Conservation (phyloP, 2,329 filamentous ascomycete species). For the Fusarium sp. region DNA sequence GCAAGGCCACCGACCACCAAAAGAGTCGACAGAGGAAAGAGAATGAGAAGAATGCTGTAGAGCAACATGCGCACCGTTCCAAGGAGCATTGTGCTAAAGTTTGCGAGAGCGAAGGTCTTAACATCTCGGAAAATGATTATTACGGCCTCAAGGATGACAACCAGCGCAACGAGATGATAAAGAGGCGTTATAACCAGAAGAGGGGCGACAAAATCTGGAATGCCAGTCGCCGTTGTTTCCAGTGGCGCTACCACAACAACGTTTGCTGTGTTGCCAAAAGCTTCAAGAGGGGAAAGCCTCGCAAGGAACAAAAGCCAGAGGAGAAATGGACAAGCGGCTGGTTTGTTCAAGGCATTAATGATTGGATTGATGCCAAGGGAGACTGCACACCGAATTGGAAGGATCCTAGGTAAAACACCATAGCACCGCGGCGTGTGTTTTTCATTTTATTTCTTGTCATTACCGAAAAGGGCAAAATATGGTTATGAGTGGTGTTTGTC, state of each 20-base stretch:
- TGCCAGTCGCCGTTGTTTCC: slow-evolving; percentile 57
- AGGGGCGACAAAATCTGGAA: slow-evolving; percentile 42
- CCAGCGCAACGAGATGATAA: slow-evolving; percentile 47
- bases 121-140: slow-evolving; percentile 52
- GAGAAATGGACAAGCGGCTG: slow-evolving; percentile 58
- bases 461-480: background rate
- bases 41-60: slow-evolving; percentile 55
- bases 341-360: slow-evolving; percentile 60
- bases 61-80: slow-evolving; percentile 60
- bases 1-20: slow-evolving; percentile 47
- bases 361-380: slow-evolving; percentile 60
- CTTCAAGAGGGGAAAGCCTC: slow-evolving; percentile 59
- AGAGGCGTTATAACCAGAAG: slow-evolving; percentile 44
- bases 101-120: slow-evolving; percentile 57
- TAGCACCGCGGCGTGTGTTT: background rate
- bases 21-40: slow-evolving; percentile 54
- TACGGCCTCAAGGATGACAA: slow-evolving; percentile 45
- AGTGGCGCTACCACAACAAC: slow-evolving; percentile 59
- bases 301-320: slow-evolving; percentile 47
- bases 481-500: slow-evolving; percentile 16
- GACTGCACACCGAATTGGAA: slow-evolving; percentile 59
- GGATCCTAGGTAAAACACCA: slow-evolving; percentile 44
- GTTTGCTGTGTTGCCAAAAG: slow-evolving; percentile 57
- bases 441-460: slow-evolving; percentile 1
- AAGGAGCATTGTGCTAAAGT: slow-evolving; percentile 61